A percentile compares a stretch with the other conserved stretches of the same genome.
Evolutionary conservation across 179 eudicot genomes (phyloP).

Genomic region (Spinacia oleracea): DNA sequence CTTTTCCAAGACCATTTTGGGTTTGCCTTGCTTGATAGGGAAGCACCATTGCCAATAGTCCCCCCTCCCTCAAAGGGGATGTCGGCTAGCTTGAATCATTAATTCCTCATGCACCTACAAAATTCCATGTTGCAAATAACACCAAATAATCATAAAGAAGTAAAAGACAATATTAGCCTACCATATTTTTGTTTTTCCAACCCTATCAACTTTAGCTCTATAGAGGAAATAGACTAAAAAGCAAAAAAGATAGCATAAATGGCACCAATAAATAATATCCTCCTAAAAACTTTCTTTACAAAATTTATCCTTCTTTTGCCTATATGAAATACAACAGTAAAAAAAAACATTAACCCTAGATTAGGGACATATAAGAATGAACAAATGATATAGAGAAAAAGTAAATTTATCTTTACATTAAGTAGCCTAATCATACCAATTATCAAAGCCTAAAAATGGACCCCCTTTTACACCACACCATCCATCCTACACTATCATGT

Average conservation of each 20-base stretch:
- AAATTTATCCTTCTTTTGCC: not conserved
- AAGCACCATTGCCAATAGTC: not conserved
- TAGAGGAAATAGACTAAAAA: not conserved
- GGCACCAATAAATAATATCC: not conserved
- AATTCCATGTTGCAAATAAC: not conserved
- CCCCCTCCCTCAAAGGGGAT: not conserved
- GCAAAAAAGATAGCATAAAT: not conserved
- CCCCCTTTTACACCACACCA: not conserved
- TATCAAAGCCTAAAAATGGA: not conserved
- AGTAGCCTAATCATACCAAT: slow-evolving; percentile 2
- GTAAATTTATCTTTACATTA: slow-evolving; percentile 13
- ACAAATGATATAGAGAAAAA: not conserved
- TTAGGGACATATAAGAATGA: slow-evolving; percentile 9
- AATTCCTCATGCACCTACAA: not conserved
- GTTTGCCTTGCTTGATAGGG: not conserved
- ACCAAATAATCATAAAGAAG: not conserved
- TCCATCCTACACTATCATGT: slow-evolving; percentile 14
- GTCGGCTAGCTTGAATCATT: not conserved
- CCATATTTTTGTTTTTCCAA: not conserved
- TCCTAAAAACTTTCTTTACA: slow-evolving; percentile 5
- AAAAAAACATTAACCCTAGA: slow-evolving; percentile 8
- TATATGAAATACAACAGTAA: not conserved
- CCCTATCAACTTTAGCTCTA: not conserved
- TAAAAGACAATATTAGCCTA: not conserved
- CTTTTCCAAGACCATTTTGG: no score